A percentile compares a stretch with the other conserved stretches of the same genome.
phyloP scores from a whole-genome alignment of 1,284 basidiomycete genomes.

The Ustilago loliicola region DNA sequence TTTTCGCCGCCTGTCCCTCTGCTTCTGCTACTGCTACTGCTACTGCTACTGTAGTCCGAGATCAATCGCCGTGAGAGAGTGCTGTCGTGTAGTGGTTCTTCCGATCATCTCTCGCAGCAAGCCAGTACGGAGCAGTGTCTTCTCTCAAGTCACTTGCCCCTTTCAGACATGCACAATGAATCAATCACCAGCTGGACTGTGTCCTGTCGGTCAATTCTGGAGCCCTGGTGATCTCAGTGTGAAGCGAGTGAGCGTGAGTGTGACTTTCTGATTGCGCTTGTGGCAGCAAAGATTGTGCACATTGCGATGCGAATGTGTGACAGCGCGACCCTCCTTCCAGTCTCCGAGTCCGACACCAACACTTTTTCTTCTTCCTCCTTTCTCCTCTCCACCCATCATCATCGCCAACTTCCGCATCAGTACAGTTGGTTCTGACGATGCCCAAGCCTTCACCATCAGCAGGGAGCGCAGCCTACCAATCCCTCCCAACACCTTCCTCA shows the following conservation, averaged over 20 bases:
- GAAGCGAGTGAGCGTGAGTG: background rate
- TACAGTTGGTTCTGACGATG: background rate
- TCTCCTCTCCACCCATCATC: background rate
- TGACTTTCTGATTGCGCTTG: background rate
- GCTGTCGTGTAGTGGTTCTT: background rate
- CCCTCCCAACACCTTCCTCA: conserved; percentile 8
- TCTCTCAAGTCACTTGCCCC: background rate
- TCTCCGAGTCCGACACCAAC: conserved; percentile 5
- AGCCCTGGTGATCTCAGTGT: background rate
- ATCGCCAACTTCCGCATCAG: background rate
- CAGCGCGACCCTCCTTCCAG: background rate
- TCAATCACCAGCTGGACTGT: background rate
- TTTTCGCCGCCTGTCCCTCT: background rate
- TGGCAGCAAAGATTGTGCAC: background rate
- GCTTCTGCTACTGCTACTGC: too few relatives aligned
- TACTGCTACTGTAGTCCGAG: too few relatives aligned
- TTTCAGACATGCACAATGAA: background rate
- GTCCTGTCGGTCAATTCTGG: background rate
- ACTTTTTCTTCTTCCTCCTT: background rate
- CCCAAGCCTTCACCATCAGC: background rate
- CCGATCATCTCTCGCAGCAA: conserved; percentile 6
- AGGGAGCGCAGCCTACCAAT: conserved; percentile 5
- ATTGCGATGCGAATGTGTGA: background rate
- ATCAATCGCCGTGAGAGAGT: background rate
- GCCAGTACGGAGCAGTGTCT: background rate